These are phyloP conservation scores for Metarhizium sp. DNA, from an alignment of 2,329 filamentous ascomycete species.

Conservation along the genomic window DNA sequence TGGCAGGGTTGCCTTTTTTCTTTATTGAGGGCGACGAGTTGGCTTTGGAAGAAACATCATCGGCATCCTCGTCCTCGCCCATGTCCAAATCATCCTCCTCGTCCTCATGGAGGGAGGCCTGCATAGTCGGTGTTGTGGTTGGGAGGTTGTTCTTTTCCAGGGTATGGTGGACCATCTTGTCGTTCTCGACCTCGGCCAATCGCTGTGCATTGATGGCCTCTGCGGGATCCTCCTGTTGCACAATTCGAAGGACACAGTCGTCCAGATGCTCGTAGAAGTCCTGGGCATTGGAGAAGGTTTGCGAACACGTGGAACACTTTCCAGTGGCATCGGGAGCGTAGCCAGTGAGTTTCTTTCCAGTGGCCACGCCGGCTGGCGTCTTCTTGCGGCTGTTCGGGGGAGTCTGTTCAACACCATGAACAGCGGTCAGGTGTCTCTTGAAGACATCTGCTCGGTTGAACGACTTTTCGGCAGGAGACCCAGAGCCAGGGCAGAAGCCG, in stretches of 20 bases:
- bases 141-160: slow-evolving; percentile 55
- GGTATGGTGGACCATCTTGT: slow-evolving; percentile 51
- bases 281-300: slow-evolving; percentile 84
- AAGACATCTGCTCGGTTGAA: slow-evolving; percentile 95
- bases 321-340: slow-evolving; percentile 75
- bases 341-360: slow-evolving; percentile 56
- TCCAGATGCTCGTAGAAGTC: slow-evolving; percentile 98
- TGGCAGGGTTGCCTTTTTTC: slow-evolving; percentile 46
- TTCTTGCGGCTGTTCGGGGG: slow-evolving; percentile 86
- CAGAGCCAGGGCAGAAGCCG: slow-evolving; percentile 84
- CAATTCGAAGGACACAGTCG: slow-evolving; percentile 62
- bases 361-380: slow-evolving; percentile 28
- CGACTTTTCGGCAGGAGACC: slow-evolving; percentile 83
- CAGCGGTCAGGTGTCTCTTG: slow-evolving; percentile 84
- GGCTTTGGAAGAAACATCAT: slow-evolving; percentile 35
- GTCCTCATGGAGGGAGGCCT: slow-evolving; percentile 28
- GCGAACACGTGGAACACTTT: slow-evolving; percentile 90
- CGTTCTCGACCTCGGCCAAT: slow-evolving; percentile 56
- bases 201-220: slow-evolving; percentile 61
- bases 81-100: slow-evolving; percentile 46
- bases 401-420: slow-evolving; percentile 88
- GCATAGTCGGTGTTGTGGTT: slow-evolving; percentile 33
- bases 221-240: slow-evolving; percentile 61
- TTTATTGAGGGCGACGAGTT: slow-evolving; percentile 32
- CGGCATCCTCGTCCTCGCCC: slow-evolving; percentile 42